Base-by-base conservation (phyloP, 176 grass and related monocot species). In the barley (Hordeum vulgare) region DNA sequence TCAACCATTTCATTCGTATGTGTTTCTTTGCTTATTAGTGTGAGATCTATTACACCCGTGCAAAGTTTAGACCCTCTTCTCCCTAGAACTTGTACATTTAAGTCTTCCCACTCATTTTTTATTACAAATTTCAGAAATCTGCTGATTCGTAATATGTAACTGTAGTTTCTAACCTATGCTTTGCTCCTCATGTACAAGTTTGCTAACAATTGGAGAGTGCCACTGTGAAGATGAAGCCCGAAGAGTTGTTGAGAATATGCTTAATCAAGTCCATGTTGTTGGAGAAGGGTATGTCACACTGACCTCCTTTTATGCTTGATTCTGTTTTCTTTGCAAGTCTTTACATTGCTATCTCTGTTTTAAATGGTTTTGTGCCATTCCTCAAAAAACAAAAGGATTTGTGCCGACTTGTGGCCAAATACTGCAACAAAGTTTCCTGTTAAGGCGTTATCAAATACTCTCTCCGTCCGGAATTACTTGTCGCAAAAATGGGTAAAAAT, bases 241-340 rank as follows among this genome's bases (percentile, higher is more conserved):
- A 84, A 85, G 76, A 85, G 68, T 91, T 72, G 85, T 95, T 6
- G 85, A 88, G 41, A 90, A 88, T 68, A 91, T 95, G 91, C 84
- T 98, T 74, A 86, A 93, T 92, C 93, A 91, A 54, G 84, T 91
- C 76, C 93, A 98, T 84, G 68, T 98, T 58, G 86, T 93, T 68
- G 96, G 96, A 83, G 93, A 98, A 98, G 96, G 96, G 96, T 98
- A 94, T 47, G 70, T 3, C 56, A 24, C 64, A 66, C 42, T 81
- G 44, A 68, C 18, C 13, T 26, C 66, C 37, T 86, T 36, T 37
- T 80, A 7, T 84, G 25, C 12, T 85, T 74, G 5, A 47, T 62
- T 85, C 21, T 70, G 17, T 58, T 64, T 6, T 89, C 58, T 86
- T 81, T 63, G 33, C 44, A 51, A 75, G 27, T 73, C 42, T 82